Percentiles rank a stretch among this genome's conserved stretches.
Conservation (phyloP, 257 asterid genomes). For the Capsicum baccatum region DNA sequence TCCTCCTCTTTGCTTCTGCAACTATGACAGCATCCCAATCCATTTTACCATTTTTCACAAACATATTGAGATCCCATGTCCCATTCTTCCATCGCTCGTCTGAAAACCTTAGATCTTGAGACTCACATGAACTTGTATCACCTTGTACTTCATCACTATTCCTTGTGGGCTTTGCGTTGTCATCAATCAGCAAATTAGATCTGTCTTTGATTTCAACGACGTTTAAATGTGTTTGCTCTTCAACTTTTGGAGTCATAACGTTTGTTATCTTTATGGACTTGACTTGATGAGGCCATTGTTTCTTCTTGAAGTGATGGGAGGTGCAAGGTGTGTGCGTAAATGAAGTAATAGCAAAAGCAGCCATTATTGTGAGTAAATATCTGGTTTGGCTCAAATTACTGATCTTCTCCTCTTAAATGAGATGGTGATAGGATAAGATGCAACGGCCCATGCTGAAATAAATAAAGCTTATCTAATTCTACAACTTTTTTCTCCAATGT, state of each 20-base stretch:
- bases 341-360: constrained; percentile 55
- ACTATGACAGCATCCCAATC: constrained; percentile 76
- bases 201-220: constrained; percentile 32
- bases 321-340: constrained; percentile 43
- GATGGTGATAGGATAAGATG: constrained; percentile 24
- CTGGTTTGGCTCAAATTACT: background rate
- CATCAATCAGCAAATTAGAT: constrained; percentile 20
- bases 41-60: constrained; percentile 63
- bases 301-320: constrained; percentile 48
- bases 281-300: constrained; percentile 39
- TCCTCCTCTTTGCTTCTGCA: constrained; percentile 75
- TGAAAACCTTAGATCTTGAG: constrained; percentile 37
- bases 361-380: constrained; percentile 44
- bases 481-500: constrained; percentile 32
- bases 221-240: constrained; percentile 36
- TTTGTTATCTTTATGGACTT: constrained; percentile 37
- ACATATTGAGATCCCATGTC: constrained; percentile 80
- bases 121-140: constrained; percentile 23
- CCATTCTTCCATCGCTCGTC: constrained; percentile 73
- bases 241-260: constrained; percentile 46
- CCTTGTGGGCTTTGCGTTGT: constrained; percentile 18
- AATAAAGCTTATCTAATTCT: constrained; percentile 54
- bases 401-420: constrained; percentile 27
- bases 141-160: constrained; percentile 32
- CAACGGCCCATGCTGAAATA: constrained; percentile 47